These are phyloP conservation scores for Pseudocercospora crystallina DNA, from an alignment of 2,329 filamentous ascomycete species.

Conservation along the genomic window DNA sequence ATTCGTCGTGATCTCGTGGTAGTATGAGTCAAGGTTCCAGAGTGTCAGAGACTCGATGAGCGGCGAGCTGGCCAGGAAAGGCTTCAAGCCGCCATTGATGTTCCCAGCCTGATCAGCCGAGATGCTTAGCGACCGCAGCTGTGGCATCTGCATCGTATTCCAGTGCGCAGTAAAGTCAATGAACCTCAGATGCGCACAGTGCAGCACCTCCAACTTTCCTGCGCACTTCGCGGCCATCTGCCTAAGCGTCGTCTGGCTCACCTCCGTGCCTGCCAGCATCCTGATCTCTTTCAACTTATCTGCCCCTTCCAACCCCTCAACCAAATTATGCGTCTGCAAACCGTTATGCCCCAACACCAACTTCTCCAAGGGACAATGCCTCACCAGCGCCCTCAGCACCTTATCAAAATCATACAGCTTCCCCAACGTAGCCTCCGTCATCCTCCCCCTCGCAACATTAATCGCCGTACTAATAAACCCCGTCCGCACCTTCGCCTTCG, in stretches of 20 bases:
- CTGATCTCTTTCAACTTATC: conserved; percentile 22
- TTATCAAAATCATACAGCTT: conserved; percentile 42
- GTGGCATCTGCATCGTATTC: neutral
- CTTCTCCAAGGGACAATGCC: conserved; percentile 35
- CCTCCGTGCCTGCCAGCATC: conserved; percentile 19
- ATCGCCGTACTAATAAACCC: conserved; percentile 46
- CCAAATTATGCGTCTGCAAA: conserved; percentile 21
- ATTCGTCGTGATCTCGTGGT: neutral
- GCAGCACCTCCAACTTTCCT: conserved; percentile 9
- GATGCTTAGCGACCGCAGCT: conserved; percentile 7
- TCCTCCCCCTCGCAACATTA: conserved; percentile 38
- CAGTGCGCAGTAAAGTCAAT: conserved; percentile 4
- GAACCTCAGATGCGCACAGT: conserved; percentile 1
- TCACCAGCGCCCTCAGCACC: conserved; percentile 38
- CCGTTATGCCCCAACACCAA: conserved; percentile 38
- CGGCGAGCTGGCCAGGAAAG: conserved; percentile 1
- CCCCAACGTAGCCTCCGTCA: conserved; percentile 38
- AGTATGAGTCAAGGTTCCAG: neutral
- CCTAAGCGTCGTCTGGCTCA: conserved; percentile 11
- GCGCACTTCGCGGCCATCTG: conserved; percentile 1
- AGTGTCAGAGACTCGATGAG: conserved; percentile 7
- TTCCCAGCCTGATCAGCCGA: neutral
- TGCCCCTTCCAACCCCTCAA: conserved; percentile 17
- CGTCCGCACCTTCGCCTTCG: conserved; percentile 43
- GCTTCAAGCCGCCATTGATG: neutral